Conservation (phyloP, 352 stramenopile genomes). For the Blastocystis sp. region DNA sequence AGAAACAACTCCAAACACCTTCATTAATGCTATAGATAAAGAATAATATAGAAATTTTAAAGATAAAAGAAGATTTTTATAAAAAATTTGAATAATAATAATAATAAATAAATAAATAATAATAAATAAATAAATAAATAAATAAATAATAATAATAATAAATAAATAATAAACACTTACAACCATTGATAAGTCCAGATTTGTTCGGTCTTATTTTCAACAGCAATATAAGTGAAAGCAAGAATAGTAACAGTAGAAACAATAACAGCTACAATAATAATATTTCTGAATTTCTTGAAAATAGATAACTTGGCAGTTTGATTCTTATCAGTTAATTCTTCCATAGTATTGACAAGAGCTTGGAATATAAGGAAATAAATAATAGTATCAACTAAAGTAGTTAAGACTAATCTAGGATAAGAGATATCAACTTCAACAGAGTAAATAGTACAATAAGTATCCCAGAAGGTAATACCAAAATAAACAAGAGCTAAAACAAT, state of each 20-base stretch:
- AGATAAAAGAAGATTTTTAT: too few relatives aligned
- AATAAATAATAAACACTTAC: neutral
- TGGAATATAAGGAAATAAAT: constrained; percentile 38
- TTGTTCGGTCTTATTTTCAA: constrained; percentile 3
- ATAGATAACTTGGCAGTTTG: constrained; percentile 25
- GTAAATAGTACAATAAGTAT: constrained; percentile 21
- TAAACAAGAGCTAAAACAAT: constrained; percentile 11
- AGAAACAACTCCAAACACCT: constrained; percentile 34
- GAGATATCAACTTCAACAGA: constrained; percentile 22
- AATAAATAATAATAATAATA: too few relatives aligned
- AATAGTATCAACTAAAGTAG: constrained; percentile 27
- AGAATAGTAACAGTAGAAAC: constrained; percentile 21
- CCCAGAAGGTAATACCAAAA: constrained; percentile 23
- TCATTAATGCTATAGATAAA: constrained; percentile 28
- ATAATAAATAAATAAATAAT: too few relatives aligned
- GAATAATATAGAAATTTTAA: too few relatives aligned
- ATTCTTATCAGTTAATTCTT: constrained; percentile 37
- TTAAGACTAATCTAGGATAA: constrained; percentile 36
- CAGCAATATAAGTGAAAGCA: constrained; percentile 25
- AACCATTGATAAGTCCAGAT: constrained; percentile 35
- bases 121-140: too few relatives aligned
- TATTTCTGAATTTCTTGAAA: constrained; percentile 18
- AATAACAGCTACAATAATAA: constrained; percentile 26
- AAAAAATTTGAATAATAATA: too few relatives aligned
- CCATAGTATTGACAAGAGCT: constrained; percentile 33